phyloP scores from a whole-genome alignment of 805 yeast genomes.

The Huiozyma naganishii region DNA sequence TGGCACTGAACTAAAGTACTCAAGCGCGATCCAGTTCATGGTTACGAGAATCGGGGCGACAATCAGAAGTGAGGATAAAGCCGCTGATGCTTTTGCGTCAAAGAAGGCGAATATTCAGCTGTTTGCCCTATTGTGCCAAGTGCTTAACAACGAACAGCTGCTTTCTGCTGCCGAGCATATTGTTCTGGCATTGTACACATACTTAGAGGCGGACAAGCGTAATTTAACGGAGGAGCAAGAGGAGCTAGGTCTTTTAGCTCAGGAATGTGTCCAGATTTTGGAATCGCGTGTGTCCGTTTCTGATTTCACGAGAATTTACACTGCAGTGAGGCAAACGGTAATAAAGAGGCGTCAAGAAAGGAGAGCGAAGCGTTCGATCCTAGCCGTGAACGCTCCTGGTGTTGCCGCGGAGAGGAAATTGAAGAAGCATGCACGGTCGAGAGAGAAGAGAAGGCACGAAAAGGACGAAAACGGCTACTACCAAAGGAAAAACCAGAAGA shows the following conservation, averaged over 20 bases:
- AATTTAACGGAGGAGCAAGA: constrained; percentile 32
- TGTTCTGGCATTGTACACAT: constrained; percentile 44
- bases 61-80: constrained; percentile 53
- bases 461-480: constrained; percentile 72
- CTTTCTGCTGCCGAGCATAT: constrained; percentile 36
- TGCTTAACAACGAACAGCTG: constrained; percentile 35
- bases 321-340: constrained; percentile 53
- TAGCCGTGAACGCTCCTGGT: constrained; percentile 73
- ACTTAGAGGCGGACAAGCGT: constrained; percentile 30
- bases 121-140: constrained; percentile 51
- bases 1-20: constrained; percentile 15
- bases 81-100: constrained; percentile 42
- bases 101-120: constrained; percentile 64
- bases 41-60: constrained; percentile 50
- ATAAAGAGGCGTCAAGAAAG: constrained; percentile 61
- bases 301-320: constrained; percentile 49
- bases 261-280: constrained; percentile 58
- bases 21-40: constrained; percentile 28
- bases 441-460: constrained; percentile 66
- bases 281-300: constrained; percentile 64
- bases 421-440: constrained; percentile 60
- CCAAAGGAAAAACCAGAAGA: constrained; percentile 47
- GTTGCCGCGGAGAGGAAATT: constrained; percentile 67
- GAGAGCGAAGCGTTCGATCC: constrained; percentile 59
- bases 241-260: constrained; percentile 42